phyloP scores from a whole-genome alignment of 2,329 filamentous ascomycete species.

The Claviceps humidiphila region DNA sequence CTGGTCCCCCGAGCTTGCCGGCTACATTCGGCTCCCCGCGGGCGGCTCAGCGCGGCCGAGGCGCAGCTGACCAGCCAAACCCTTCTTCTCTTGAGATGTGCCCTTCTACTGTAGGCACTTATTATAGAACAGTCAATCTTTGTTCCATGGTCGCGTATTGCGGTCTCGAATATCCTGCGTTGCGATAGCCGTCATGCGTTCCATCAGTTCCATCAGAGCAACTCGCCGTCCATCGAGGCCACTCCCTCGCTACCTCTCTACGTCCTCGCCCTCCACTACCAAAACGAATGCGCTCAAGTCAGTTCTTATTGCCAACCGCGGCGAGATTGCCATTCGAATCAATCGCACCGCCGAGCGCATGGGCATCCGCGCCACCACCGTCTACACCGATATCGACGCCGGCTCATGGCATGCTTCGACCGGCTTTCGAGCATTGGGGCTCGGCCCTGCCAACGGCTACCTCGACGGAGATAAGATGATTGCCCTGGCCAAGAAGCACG shows the following conservation, averaged over 20 bases:
- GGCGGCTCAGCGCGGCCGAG: constrained; percentile 8
- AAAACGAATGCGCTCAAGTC: constrained; percentile 48
- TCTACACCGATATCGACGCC: constrained; percentile 89
- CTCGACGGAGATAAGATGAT: constrained; percentile 92
- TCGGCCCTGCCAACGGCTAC: constrained; percentile 75
- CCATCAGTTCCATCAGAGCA: constrained; percentile 41
- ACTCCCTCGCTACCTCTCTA: constrained; percentile 24
- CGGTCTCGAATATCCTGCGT: constrained; percentile 3
- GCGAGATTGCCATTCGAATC: constrained; percentile 91
- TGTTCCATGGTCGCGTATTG: background rate
- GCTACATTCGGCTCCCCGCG: constrained; percentile 22
- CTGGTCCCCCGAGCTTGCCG: constrained; percentile 3
- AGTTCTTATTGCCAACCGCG: constrained; percentile 89
- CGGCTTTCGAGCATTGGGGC: constrained; percentile 69
- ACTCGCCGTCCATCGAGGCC: constrained; percentile 34
- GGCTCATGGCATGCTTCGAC: constrained; percentile 76
- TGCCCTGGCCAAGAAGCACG: constrained; percentile 68
- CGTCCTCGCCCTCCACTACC: constrained; percentile 15
- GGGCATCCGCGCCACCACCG: constrained; percentile 82
- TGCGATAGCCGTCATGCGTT: constrained; percentile 31
- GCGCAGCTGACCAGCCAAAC: background rate
- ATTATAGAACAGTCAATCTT: too few species aligned
- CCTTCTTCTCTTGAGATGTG: background rate
- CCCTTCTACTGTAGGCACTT: background rate
- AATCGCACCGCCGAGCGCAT: constrained; percentile 76